Evolutionary conservation across 2,329 filamentous ascomycete genomes (phyloP).

Genomic region (Exserohilum rostratum): DNA sequence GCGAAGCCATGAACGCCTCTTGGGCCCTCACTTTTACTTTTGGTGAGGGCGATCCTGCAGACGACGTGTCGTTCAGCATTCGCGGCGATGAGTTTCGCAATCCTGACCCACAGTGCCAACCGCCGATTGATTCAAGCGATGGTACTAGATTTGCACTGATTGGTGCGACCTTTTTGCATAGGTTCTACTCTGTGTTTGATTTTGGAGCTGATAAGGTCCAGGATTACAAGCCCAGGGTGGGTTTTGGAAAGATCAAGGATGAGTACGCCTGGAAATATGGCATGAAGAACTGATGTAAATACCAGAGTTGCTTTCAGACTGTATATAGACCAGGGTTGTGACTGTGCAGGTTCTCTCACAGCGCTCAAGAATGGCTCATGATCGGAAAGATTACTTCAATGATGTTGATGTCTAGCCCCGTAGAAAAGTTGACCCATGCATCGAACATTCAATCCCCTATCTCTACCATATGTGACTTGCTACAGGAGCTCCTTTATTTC

Average conservation of each 20-base stretch:
- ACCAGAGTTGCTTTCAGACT: neutral
- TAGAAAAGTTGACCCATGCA: too few relatives aligned
- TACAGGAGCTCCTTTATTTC: too few relatives aligned
- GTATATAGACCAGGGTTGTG: neutral
- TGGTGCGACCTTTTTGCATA: slow-evolving; percentile 17
- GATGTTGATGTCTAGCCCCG: too few relatives aligned
- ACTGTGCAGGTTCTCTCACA: neutral
- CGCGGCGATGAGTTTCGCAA: slow-evolving; percentile 13
- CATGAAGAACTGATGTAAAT: too few relatives aligned
- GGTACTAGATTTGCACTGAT: slow-evolving; percentile 12
- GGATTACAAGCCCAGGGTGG: slow-evolving; percentile 20
- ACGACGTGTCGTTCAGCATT: slow-evolving; percentile 20
- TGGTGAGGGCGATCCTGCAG: slow-evolving; percentile 11
- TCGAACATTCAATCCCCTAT: too few relatives aligned
- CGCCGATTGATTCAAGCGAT: slow-evolving; percentile 20
- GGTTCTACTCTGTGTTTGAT: slow-evolving; percentile 21
- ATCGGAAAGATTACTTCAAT: too few relatives aligned
- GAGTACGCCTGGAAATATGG: slow-evolving; percentile 20
- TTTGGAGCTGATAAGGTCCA: slow-evolving; percentile 21
- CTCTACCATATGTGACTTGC: too few relatives aligned
- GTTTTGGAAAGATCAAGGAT: slow-evolving; percentile 28
- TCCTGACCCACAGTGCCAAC: slow-evolving; percentile 20
- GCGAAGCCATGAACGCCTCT: slow-evolving; percentile 22
- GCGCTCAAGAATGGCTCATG: neutral
- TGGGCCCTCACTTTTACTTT: slow-evolving; percentile 25